Percentiles rank a stretch among this genome's conserved stretches.
phyloP scores from a whole-genome alignment of 1,284 basidiomycete genomes.

The Trametes pubescens region DNA sequence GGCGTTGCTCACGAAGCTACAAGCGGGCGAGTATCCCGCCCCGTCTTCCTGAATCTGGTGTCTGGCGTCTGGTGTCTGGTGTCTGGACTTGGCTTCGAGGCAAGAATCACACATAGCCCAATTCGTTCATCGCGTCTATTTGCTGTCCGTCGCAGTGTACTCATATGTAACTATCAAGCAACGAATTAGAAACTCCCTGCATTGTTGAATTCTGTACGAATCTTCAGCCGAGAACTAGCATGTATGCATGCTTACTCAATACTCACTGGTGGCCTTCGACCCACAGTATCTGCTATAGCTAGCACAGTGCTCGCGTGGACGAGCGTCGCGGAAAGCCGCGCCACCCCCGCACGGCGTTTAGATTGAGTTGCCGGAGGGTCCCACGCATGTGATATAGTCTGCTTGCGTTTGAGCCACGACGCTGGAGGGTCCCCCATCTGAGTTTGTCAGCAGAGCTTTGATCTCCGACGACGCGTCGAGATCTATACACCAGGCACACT shows the following conservation, averaged over 20 bases:
- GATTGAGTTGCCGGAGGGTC: slow-evolving; percentile 14
- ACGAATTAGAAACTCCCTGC: slow-evolving; percentile 1
- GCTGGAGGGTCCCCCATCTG: no score
- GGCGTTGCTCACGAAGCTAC: slow-evolving; percentile 57
- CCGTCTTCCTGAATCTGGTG: background rate
- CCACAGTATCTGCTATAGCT: no score
- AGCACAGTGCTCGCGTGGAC: no score
- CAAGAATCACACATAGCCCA: no score
- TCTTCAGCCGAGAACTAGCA: no score
- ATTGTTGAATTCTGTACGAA: no score
- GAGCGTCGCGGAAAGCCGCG: slow-evolving; percentile 3
- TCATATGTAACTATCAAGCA: slow-evolving; percentile 9
- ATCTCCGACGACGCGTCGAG: no score
- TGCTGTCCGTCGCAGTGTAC: slow-evolving; percentile 12
- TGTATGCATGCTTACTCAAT: no score
- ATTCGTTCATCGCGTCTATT: background rate
- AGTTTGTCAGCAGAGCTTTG: no score
- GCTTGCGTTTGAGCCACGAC: no score
- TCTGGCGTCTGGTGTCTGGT: background rate
- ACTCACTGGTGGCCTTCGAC: background rate
- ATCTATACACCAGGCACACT: no score
- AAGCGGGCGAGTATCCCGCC: slow-evolving; percentile 33
- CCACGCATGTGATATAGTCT: slow-evolving; percentile 21
- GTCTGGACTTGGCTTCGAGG: no score
- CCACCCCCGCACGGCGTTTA: slow-evolving; percentile 19